phyloP scores from a whole-genome alignment of 108 stramenopile genomes.

The Cyclotella distinguenda region DNA sequence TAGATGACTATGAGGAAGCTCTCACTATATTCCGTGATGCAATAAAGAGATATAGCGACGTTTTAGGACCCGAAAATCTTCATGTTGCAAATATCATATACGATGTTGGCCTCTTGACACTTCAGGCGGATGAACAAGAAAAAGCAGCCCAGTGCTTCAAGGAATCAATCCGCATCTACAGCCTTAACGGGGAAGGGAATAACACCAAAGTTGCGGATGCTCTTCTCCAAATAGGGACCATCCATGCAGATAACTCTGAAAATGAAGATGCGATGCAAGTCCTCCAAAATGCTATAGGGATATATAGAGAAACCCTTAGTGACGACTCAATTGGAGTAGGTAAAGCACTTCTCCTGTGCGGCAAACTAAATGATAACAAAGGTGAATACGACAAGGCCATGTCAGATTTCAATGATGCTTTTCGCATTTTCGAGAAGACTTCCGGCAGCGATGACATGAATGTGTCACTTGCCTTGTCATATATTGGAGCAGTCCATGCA shows the following conservation, averaged over 20 bases:
- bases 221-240: conserved; percentile 33
- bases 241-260: conserved; percentile 29
- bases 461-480: conserved; percentile 63
- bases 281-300: conserved; percentile 61
- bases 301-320: conserved; percentile 54
- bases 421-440: conserved; percentile 50
- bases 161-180: conserved; percentile 38
- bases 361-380: conserved; percentile 58
- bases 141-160: conserved; percentile 40
- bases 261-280: conserved; percentile 33
- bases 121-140: conserved; percentile 19
- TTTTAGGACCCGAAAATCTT: conserved; percentile 27
- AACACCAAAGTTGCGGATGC: conserved; percentile 30
- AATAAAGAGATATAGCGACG: conserved; percentile 19
- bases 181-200: conserved; percentile 15
- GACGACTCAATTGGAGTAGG: conserved; percentile 60
- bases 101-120: conserved; percentile 36
- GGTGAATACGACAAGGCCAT: conserved; percentile 56
- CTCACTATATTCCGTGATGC: conserved; percentile 31
- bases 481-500: conserved; percentile 63
- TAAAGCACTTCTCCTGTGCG: conserved; percentile 58
- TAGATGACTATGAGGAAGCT: conserved; percentile 38
- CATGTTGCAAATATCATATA: conserved; percentile 39
- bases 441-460: conserved; percentile 59
- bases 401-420: conserved; percentile 57